Evolutionary conservation across 2,329 filamentous ascomycete species (phyloP).

Genomic region (Plectosphaerella cucumerina): DNA sequence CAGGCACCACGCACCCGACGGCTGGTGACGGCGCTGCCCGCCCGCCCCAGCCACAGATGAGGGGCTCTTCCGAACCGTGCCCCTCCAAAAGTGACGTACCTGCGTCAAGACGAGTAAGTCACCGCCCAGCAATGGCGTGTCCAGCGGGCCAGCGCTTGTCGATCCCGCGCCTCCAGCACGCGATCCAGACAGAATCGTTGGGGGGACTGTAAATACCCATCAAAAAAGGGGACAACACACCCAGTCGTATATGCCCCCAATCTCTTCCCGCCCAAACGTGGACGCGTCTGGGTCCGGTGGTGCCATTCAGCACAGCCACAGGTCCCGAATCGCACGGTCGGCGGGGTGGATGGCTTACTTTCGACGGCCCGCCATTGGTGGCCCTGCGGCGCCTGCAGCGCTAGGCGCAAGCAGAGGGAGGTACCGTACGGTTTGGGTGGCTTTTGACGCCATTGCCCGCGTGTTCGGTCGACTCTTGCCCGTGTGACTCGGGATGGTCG

Average conservation of each 20-base stretch:
- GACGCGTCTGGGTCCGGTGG: conserved; percentile 3
- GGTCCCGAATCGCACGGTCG: conserved; percentile 10
- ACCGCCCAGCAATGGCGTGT: background rate
- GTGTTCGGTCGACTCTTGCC: background rate
- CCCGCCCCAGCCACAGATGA: background rate
- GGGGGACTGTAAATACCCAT: no score
- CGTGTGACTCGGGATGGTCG: background rate
- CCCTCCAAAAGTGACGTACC: background rate
- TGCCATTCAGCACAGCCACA: conserved; percentile 17
- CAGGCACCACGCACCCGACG: no score
- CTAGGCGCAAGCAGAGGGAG: background rate
- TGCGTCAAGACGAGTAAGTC: background rate
- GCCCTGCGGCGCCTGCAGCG: background rate
- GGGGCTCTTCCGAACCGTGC: background rate
- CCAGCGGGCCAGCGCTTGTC: no score
- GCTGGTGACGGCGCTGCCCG: no score
- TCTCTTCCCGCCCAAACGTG: background rate
- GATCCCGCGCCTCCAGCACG: no score
- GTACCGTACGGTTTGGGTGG: conserved; percentile 2
- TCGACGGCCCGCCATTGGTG: background rate
- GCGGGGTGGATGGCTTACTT: no score
- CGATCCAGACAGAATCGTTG: no score
- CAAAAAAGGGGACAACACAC: background rate
- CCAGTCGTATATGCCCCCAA: background rate
- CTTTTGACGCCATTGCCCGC: conserved; percentile 4